Conservation (phyloP, 257 asterid species). For the Fraxinus americana region DNA sequence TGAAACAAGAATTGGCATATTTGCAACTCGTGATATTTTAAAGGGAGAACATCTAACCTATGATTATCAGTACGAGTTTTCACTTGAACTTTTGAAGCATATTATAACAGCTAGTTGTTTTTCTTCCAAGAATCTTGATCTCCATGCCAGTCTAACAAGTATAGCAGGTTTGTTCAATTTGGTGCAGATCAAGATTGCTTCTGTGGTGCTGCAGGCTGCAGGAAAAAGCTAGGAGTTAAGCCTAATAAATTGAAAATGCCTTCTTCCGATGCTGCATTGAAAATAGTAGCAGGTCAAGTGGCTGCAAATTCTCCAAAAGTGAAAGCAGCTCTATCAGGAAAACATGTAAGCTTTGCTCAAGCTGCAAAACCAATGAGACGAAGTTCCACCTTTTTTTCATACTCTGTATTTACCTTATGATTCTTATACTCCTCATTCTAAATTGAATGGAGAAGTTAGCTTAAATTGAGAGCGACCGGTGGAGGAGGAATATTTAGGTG, state of each 20-base stretch:
- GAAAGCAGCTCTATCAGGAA: conserved; percentile 46
- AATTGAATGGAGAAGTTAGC: background rate
- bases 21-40: conserved; percentile 71
- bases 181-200: conserved; percentile 97
- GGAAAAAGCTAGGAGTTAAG: conserved; percentile 83
- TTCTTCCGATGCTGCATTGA: conserved; percentile 73
- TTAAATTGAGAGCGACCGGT: background rate
- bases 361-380: background rate
- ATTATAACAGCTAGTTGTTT: conserved; percentile 14
- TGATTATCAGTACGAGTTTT: conserved; percentile 84
- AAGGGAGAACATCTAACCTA: conserved; percentile 91
- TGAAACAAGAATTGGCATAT: conserved; percentile 95
- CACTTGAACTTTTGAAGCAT: conserved; percentile 14
- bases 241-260: conserved; percentile 59
- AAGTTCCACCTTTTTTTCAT: background rate
- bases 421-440: background rate
- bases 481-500: conserved; percentile 1
- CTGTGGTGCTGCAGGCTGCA: conserved; percentile 87
- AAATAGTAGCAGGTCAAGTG: conserved; percentile 65
- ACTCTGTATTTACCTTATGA: background rate
- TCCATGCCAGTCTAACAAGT: conserved; percentile 50
- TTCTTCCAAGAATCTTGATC: conserved; percentile 21
- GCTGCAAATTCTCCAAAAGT: conserved; percentile 51
- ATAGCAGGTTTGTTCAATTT: conserved; percentile 96
- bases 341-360: conserved; percentile 40